phyloP scores from a whole-genome alignment of 2,329 filamentous ascomycete genomes.

The Didymella exigua region DNA sequence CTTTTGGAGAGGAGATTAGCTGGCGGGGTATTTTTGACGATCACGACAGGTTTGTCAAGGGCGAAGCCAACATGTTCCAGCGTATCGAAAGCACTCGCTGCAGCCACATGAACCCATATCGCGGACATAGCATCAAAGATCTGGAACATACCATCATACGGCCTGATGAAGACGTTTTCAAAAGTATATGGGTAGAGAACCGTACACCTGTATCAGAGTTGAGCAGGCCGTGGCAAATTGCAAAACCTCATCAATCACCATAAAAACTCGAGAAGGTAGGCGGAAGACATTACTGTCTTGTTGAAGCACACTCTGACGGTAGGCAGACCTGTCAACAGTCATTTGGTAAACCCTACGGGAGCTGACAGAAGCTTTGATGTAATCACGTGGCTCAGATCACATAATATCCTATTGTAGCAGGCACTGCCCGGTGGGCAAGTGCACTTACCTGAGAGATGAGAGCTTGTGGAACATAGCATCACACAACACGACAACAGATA shows the following conservation, averaged over 20 bases:
- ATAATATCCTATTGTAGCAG: too few species aligned
- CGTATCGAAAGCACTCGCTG: background rate
- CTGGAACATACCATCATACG: background rate
- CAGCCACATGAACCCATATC: background rate
- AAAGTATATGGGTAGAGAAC: background rate
- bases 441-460: too few species aligned
- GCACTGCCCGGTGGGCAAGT: too few species aligned
- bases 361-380: constrained; percentile 1
- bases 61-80: background rate
- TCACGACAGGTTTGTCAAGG: too few species aligned
- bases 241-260: background rate
- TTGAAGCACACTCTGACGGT: background rate
- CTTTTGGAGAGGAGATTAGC: too few species aligned
- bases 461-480: too few species aligned
- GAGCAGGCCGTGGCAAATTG: background rate
- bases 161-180: background rate
- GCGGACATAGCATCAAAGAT: background rate
- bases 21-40: too few species aligned
- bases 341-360: constrained; percentile 1
- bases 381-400: too few species aligned
- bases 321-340: background rate
- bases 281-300: too few species aligned
- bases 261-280: background rate
- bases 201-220: background rate
- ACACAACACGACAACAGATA: too few species aligned